phyloP scores from a whole-genome alignment of 164 flowering plant species.

The Berberis thunbergii region DNA sequence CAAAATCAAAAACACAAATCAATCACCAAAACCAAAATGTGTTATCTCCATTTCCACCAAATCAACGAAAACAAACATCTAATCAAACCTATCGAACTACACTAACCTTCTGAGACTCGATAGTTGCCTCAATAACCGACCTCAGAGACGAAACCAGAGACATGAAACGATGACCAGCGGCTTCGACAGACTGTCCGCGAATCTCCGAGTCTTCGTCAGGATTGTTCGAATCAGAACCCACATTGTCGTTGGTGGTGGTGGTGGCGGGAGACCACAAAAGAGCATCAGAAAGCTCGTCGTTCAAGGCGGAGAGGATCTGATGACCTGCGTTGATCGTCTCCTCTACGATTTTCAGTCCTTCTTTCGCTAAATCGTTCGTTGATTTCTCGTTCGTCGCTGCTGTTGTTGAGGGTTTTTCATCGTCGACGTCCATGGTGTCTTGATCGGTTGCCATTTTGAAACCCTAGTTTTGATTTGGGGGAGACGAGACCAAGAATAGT shows the following conservation, averaged over 20 bases:
- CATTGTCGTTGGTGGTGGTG: not conserved
- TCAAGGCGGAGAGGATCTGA: conserved; percentile 76
- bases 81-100: no score
- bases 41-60: no score
- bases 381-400: conserved; percentile 10
- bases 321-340: conserved; percentile 66
- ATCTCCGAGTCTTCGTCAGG: conserved; percentile 32
- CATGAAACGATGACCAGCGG: conserved; percentile 66
- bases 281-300: conserved; percentile 88
- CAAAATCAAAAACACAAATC: conserved; percentile 6
- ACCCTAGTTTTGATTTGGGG: no score
- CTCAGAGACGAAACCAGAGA: conserved; percentile 27
- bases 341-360: conserved; percentile 61
- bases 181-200: conserved; percentile 49
- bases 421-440: no score
- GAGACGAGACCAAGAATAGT: no score
- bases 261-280: conserved; percentile 39
- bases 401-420: no score
- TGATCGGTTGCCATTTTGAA: no score
- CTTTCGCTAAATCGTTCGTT: conserved; percentile 47
- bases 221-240: no score
- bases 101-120: conserved; percentile 42
- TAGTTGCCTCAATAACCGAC: conserved; percentile 46
- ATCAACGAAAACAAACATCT: no score
- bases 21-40: no score